Conservation (phyloP, 2,329 filamentous ascomycete species). For the Emmonsia crescens region DNA sequence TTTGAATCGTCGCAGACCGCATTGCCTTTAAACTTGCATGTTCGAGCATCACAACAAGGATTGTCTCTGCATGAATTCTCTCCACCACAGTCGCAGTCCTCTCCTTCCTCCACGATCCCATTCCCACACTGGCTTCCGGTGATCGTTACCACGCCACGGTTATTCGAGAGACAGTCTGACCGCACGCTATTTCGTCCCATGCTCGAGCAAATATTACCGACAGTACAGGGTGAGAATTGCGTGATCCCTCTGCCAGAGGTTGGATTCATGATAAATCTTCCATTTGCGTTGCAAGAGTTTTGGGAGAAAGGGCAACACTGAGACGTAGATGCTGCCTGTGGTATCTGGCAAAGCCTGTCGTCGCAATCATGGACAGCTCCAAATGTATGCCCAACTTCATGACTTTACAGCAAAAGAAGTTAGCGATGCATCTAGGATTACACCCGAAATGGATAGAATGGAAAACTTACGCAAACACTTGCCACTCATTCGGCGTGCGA, state of each 20-base stretch:
- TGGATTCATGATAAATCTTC: constrained; percentile 92
- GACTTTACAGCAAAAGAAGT: constrained; percentile 25
- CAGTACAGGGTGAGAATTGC: constrained; percentile 73
- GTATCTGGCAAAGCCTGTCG: constrained; percentile 55
- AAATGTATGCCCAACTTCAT: constrained; percentile 88
- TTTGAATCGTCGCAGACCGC: constrained; percentile 60
- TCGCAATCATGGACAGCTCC: constrained; percentile 92
- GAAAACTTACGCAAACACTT: constrained; percentile 59
- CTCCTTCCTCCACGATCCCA: constrained; percentile 86
- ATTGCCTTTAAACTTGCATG: constrained; percentile 68
- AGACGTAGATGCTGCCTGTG: constrained; percentile 47
- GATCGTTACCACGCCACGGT: constrained; percentile 71
- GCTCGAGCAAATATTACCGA: constrained; percentile 90
- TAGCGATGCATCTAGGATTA: not conserved
- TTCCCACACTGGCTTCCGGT: constrained; percentile 84
- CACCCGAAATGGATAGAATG: not conserved
- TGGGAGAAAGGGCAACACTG: constrained; percentile 72
- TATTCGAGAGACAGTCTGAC: constrained; percentile 68
- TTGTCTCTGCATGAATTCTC: constrained; percentile 59
- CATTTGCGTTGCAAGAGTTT: constrained; percentile 59
- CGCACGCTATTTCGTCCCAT: constrained; percentile 67
- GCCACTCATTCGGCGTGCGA: constrained; percentile 76
- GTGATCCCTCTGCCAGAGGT: constrained; percentile 64
- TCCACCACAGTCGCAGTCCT: constrained; percentile 94
- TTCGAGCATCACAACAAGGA: constrained; percentile 69